Evolutionary conservation across 2,329 filamentous ascomycete genomes (phyloP), one percentile per base, ranked within the genome.

Genomic region (Fusarium pseudograminearum): DNA sequence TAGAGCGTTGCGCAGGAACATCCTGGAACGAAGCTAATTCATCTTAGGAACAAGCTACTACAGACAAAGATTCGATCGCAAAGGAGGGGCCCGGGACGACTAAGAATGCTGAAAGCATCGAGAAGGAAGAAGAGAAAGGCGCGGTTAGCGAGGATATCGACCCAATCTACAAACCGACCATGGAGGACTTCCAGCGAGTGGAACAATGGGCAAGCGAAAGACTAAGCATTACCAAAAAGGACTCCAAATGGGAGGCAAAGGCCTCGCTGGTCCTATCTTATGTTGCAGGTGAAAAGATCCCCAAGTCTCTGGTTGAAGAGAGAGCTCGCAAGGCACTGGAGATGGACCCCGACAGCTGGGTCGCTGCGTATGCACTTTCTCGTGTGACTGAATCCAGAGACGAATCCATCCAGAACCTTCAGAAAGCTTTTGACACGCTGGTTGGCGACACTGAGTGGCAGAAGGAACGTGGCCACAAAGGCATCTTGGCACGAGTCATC

Each of bases 21-120:
- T 14, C 2, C 1, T 36, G 4, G 4, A 36, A 10, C 9, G 9
- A 26, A 20, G 6, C 34, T 20, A 31, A 24, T 9, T 0, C 0
- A 2, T 40, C 3, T 2, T 2, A 57, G 53, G 28, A 8, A 3
- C 18, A 31, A 10, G 10, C 16, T 9, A 6, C 12, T 1, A 5
- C 12, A 15, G 24, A 38, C 15, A 12, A 16, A 16, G 4, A 38
- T 11, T 11, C 1, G 0, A 1, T 7, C n/a, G 10, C 2, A 10
- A 5, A 15, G 5, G 33, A 12, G 4, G 12, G 9, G 3, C 4
- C 8, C 2, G 44, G 30, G 2, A 2, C 20, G 1, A 2, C 2
- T 5, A 4, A 8, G 6, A 15, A 15, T n/a, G 10, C 20, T 11
- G 5, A 8, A 0, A 6, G 10, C 7, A 5, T 5, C 4, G 5